phyloP scores from a whole-genome alignment of 2,329 filamentous ascomycete species.

The Fusarium sp. region DNA sequence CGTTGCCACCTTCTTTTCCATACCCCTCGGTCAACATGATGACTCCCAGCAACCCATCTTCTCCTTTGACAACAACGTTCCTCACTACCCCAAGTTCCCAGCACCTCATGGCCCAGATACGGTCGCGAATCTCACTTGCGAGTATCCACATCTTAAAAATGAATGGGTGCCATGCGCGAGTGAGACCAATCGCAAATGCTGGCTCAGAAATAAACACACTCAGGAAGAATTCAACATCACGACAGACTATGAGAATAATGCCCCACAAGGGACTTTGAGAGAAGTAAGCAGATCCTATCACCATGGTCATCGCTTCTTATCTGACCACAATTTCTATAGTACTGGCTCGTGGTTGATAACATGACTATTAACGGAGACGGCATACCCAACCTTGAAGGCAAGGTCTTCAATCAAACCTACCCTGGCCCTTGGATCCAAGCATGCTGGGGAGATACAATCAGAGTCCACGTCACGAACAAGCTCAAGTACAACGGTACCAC shows the following conservation, averaged over 20 bases:
- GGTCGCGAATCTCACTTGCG: neutral
- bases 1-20: constrained; percentile 7
- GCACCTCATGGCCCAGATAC: constrained; percentile 3
- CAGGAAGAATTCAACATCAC: neutral
- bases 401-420: constrained; percentile 6
- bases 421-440: constrained; percentile 5
- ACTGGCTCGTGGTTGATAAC: neutral
- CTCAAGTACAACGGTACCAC: constrained; percentile 2
- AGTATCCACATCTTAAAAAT: neutral
- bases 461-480: constrained; percentile 1
- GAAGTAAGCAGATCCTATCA: neutral
- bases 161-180: constrained; percentile 1
- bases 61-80: neutral
- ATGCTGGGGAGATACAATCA: constrained; percentile 5
- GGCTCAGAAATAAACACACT: neutral
- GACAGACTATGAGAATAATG: neutral
- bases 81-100: neutral
- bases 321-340: neutral
- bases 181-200: neutral
- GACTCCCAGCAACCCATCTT: constrained; percentile 1
- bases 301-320: neutral
- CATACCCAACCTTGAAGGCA: neutral
- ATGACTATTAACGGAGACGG: constrained; percentile 2
- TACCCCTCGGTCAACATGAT: neutral
- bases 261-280: neutral